These are phyloP conservation scores for Lignosus rhinocerotis DNA, from an alignment of 1,284 basidiomycete genomes.

Conservation along the genomic window DNA sequence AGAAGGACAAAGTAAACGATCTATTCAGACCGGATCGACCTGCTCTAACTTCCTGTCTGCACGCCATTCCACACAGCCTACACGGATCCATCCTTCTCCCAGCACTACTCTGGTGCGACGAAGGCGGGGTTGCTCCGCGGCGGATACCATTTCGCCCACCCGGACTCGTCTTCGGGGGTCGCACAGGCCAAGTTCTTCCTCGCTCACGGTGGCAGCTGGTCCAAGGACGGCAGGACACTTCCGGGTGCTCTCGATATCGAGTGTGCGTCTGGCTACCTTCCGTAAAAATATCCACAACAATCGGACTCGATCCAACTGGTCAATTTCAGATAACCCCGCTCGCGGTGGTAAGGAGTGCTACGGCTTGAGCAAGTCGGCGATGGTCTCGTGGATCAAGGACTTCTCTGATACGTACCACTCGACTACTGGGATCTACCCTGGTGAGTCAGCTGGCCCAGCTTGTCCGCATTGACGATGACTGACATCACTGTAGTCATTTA, in stretches of 20 bases:
- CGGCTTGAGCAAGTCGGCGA: conserved; percentile 48
- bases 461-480: background rate
- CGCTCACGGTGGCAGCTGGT: conserved; percentile 62
- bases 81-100: conserved; percentile 44
- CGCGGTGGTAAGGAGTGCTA: conserved; percentile 53
- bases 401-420: conserved; percentile 65
- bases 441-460: background rate
- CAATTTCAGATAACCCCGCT: conserved; percentile 49
- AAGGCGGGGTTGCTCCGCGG: conserved; percentile 58
- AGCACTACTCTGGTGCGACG: conserved; percentile 55
- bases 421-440: conserved; percentile 44
- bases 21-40: too few species aligned
- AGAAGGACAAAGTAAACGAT: too few species aligned
- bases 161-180: conserved; percentile 52
- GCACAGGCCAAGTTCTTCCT: conserved; percentile 63
- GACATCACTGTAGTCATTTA: conserved; percentile 49
- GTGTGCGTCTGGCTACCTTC: conserved; percentile 36
- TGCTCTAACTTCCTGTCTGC: too few species aligned
- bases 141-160: conserved; percentile 62
- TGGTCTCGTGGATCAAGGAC: conserved; percentile 64
- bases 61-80: conserved; percentile 31
- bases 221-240: conserved; percentile 58
- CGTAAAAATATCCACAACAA: background rate
- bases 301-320: too few species aligned
- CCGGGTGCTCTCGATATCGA: conserved; percentile 70